These are phyloP conservation scores for Chytriomyces sp. DNA, from an alignment of 192 early-diverging fungal genomes.

Conservation along the genomic window DNA sequence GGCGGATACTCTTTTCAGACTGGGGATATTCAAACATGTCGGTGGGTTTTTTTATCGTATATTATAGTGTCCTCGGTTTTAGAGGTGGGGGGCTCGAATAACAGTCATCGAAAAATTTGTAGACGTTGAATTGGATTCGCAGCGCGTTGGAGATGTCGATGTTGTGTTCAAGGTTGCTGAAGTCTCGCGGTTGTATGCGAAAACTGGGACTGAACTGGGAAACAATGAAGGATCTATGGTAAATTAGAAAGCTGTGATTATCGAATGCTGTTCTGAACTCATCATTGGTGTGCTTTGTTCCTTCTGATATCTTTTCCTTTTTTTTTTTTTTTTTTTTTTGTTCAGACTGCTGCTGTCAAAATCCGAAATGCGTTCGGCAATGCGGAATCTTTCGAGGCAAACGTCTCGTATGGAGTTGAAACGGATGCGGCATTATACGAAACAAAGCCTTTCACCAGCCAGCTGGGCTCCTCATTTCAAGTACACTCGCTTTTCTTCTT, in stretches of 20 bases:
- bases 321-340: background rate
- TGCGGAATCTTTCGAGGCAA: conserved; percentile 79
- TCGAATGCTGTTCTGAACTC: too few relatives aligned
- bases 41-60: too few relatives aligned
- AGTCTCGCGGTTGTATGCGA: conserved; percentile 73
- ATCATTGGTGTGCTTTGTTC: background rate
- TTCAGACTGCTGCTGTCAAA: conserved; percentile 68
- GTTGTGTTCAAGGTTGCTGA: conserved; percentile 77
- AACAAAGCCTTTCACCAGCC: conserved; percentile 47
- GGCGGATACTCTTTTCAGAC: conserved; percentile 58
- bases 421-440: conserved; percentile 40
- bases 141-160: conserved; percentile 50
- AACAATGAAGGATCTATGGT: conserved; percentile 88
- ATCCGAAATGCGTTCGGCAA: conserved; percentile 88
- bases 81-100: too few relatives aligned
- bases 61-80: too few relatives aligned
- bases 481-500: conserved; percentile 27
- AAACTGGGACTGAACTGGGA: conserved; percentile 89
- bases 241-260: background rate
- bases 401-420: conserved; percentile 74
- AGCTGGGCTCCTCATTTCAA: conserved; percentile 70
- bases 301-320: background rate
- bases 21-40: conserved; percentile 76
- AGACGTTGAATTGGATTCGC: conserved; percentile 69
- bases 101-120: too few relatives aligned